Conservation (phyloP, 2,329 filamentous ascomycete species). For the Talaromyces sp. region DNA sequence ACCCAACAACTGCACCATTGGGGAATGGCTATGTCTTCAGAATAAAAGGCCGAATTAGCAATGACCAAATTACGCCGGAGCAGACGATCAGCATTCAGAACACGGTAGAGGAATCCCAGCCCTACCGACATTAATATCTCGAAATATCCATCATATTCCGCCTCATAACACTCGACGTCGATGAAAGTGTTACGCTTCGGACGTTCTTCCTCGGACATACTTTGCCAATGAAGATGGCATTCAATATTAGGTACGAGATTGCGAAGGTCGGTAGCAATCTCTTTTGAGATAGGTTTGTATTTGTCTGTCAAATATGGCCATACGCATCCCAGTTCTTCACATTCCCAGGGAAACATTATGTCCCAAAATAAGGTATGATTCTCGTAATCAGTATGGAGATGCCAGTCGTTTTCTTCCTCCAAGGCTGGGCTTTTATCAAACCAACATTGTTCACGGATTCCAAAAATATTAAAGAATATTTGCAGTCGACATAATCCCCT, state of each 20-base stretch:
- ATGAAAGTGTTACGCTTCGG: neutral
- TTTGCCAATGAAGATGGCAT: neutral
- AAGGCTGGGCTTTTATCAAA: neutral
- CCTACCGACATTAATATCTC: neutral
- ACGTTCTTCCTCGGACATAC: neutral
- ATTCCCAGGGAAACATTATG: neutral
- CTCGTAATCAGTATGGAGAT: neutral
- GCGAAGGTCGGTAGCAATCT: neutral
- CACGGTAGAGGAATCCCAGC: neutral
- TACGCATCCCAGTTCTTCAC: constrained; percentile 1
- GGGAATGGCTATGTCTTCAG: neutral
- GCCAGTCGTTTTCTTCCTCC: neutral
- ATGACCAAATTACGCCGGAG: too few species aligned
- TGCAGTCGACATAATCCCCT: constrained; percentile 4
- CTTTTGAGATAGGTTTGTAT: neutral
- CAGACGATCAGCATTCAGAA: neutral
- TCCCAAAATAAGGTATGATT: neutral
- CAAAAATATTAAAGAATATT: constrained; percentile 1
- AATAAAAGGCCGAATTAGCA: too few species aligned
- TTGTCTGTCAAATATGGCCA: neutral
- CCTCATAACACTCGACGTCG: too few species aligned
- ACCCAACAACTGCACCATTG: neutral
- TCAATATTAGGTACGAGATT: neutral
- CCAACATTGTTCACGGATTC: neutral
- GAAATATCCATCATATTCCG: neutral